Conservation (phyloP, 345 rosid genomes). For the Lumnitzera racemosa region DNA sequence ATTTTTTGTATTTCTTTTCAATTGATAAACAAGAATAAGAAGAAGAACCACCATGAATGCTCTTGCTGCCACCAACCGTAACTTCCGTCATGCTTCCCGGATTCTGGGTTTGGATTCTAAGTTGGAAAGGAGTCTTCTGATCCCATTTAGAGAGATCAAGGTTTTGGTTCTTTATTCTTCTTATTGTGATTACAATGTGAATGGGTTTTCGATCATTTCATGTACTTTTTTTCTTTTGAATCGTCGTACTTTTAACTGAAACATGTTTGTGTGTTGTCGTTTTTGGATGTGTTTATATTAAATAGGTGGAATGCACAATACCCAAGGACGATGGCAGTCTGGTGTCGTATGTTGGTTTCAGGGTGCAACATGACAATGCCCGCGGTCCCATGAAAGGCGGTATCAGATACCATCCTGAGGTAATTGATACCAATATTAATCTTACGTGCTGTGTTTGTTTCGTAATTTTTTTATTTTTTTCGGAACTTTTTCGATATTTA, state of each 20-base stretch:
- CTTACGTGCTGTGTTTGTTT: not conserved
- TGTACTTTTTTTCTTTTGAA: not conserved
- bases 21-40: no score
- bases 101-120: conserved; percentile 90
- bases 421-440: conserved; percentile 5
- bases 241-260: not conserved
- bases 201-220: not conserved
- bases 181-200: no score
- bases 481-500: not conserved
- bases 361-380: conserved; percentile 96
- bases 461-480: not conserved
- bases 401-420: conserved; percentile 99
- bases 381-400: conserved; percentile 99
- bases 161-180: conserved; percentile 14
- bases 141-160: conserved; percentile 97
- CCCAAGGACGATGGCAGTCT: conserved; percentile 94
- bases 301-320: conserved; percentile 93
- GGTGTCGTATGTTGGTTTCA: conserved; percentile 79
- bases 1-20: not conserved
- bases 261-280: conserved; percentile 1
- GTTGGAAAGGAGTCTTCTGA: conserved; percentile 75
- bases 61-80: conserved; percentile 87
- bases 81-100: conserved; percentile 81
- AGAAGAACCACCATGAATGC: conserved; percentile 58
- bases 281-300: conserved; percentile 1